These are phyloP conservation scores for Myriosclerotinia scirpicola DNA, from an alignment of 2,329 filamentous ascomycete species.

Conservation along the genomic window DNA sequence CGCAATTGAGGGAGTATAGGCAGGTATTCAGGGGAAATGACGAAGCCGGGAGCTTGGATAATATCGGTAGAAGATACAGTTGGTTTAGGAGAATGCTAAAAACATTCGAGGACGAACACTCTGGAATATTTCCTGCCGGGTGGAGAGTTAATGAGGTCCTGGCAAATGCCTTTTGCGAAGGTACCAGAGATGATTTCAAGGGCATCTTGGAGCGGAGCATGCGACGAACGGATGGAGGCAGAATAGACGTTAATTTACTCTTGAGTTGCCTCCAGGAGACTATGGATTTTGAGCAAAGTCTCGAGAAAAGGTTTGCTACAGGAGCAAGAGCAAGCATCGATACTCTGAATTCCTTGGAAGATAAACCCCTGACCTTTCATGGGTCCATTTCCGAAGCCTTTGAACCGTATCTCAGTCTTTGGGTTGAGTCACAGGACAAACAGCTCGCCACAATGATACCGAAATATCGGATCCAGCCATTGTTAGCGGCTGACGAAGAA, in stretches of 20 bases:
- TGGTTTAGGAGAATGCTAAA: constrained; percentile 98
- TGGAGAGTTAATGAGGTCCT: constrained; percentile 92
- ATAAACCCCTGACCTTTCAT: constrained; percentile 74
- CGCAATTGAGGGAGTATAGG: constrained; percentile 89
- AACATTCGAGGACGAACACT: constrained; percentile 91
- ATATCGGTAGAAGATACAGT: constrained; percentile 89
- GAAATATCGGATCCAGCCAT: constrained; percentile 79
- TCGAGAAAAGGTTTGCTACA: constrained; percentile 79
- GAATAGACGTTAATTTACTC: constrained; percentile 84
- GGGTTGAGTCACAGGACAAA: constrained; percentile 95
- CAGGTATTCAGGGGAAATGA: constrained; percentile 96
- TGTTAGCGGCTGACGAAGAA: constrained; percentile 82
- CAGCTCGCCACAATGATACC: constrained; percentile 82
- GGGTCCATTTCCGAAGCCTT: constrained; percentile 95
- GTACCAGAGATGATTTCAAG: constrained; percentile 93
- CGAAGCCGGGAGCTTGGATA: constrained; percentile 93
- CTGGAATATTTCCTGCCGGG: constrained; percentile 76
- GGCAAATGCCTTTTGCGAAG: constrained; percentile 91
- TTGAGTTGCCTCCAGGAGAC: constrained; percentile 92
- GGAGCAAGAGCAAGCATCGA: constrained; percentile 80
- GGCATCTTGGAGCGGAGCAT: constrained; percentile 86
- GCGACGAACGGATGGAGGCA: constrained; percentile 72
- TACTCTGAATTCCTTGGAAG: constrained; percentile 77
- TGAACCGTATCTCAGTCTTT: constrained; percentile 92
- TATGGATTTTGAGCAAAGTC: constrained; percentile 89